Conservation (phyloP, 441 rosid genomes). For the Pelargonium fulgidum region DNA sequence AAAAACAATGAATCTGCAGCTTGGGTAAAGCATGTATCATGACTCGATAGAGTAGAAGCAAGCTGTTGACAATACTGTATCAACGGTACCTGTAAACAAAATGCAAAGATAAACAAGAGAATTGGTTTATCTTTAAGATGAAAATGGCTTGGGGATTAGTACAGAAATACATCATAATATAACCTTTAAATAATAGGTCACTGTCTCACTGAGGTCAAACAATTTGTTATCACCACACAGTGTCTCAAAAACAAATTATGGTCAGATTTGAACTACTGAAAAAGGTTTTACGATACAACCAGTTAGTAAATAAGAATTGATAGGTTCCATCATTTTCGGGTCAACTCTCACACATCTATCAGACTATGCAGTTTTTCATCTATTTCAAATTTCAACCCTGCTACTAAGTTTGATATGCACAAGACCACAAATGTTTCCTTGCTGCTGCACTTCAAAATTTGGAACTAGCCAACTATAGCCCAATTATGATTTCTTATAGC, state of each 20-base stretch:
- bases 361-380: too few relatives aligned
- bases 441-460: background rate
- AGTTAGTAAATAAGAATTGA: background rate
- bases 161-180: background rate
- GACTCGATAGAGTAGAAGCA: constrained; percentile 81
- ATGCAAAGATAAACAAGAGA: constrained; percentile 13
- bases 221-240: background rate
- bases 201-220: background rate
- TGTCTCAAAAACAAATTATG: background rate
- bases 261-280: background rate
- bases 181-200: background rate
- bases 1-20: constrained; percentile 93
- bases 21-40: constrained; percentile 88
- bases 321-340: background rate
- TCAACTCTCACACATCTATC: too few relatives aligned
- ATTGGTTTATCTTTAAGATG: background rate
- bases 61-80: constrained; percentile 87
- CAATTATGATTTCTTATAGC: background rate
- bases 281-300: background rate
- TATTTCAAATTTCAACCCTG: background rate
- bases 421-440: background rate
- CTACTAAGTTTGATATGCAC: background rate
- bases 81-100: constrained; percentile 68
- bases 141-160: background rate
- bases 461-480: background rate